Evolutionary conservation across 352 stramenopile genomes (phyloP).

Genomic region (Elongisporangium anandrum): DNA sequence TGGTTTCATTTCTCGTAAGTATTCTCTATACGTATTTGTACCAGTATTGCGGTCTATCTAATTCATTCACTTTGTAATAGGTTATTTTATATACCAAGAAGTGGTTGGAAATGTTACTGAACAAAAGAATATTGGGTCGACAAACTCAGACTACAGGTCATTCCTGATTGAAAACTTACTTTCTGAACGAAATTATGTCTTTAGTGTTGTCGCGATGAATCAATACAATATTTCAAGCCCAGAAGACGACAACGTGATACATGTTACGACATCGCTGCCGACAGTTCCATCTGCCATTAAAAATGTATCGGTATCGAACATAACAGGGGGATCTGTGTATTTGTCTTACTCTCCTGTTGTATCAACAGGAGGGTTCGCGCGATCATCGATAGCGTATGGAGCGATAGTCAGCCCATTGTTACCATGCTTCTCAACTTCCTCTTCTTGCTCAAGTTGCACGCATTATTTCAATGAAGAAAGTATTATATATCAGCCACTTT

Average conservation of each 20-base stretch:
- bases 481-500: neutral
- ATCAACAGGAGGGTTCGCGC: conserved; percentile 25
- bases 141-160: conserved; percentile 6
- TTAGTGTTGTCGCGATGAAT: conserved; percentile 35
- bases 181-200: conserved; percentile 22
- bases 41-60: too few species aligned
- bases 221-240: conserved; percentile 27
- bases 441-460: conserved; percentile 20
- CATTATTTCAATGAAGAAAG: conserved; percentile 2
- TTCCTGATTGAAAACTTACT: conserved; percentile 17
- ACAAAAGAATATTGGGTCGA: too few species aligned
- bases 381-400: conserved; percentile 15
- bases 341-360: conserved; percentile 14
- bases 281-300: conserved; percentile 17
- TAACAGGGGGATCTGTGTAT: conserved; percentile 24
- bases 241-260: conserved; percentile 12
- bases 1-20: conserved; percentile 27
- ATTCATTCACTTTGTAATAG: conserved; percentile 3
- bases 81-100: conserved; percentile 21
- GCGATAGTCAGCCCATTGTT: conserved; percentile 15
- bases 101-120: too few species aligned
- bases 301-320: conserved; percentile 6
- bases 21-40: neutral
- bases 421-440: conserved; percentile 15
- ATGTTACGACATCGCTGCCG: conserved; percentile 7